Evolutionary conservation across 2,329 filamentous ascomycete genomes (phyloP), one percentile per base, ranked within the genome.

Genomic region (Fusarium graminum): DNA sequence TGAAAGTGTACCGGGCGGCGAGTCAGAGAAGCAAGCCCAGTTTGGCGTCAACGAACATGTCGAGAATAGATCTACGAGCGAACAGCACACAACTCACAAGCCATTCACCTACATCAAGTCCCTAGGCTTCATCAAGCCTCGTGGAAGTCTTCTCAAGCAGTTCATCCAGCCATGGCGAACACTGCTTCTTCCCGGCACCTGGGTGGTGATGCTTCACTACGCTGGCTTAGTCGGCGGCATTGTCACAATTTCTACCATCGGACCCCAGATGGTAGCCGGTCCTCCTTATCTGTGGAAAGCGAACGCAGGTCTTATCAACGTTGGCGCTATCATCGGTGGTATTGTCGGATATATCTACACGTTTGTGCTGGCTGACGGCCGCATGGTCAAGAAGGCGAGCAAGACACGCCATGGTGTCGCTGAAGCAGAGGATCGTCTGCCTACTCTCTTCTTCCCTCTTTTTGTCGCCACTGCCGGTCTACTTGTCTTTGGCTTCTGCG

Each of bases 181-280:
- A 0, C 49, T 65, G 2, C 56, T 52, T 1, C 69, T 80, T 0
- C 78, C 78, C 0, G 74, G 74, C 0, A 75, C 74, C 0, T 79
- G 76, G 77, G 65, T 80, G 0, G 74, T 78, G 2, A 79, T 76
- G 72, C 56, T 78, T 4, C 77, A 79, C 46, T 80, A 79, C 29
- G 76, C 75, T 11, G 76, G 76, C 0, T 67, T 80, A 0, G 75
- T 80, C 0, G 78, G 78, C 4, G 74, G 73, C 4, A 72, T 76
- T 4, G 72, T 77, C 2, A 74, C 77, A 1, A 74, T 80, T 4
- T 77, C 77, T 0, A 75, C 74, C 3, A 70, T 79, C 1, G 78
- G 77, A 0, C 72, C 78, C 0, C 65, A 76, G 25, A 25, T 78
- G 0, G 70, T 80, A 2, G 56, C 63, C 1, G 42, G 46, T 1